Conservation (phyloP, 176 grass and related monocot species). For the Aegilops speltoides region DNA sequence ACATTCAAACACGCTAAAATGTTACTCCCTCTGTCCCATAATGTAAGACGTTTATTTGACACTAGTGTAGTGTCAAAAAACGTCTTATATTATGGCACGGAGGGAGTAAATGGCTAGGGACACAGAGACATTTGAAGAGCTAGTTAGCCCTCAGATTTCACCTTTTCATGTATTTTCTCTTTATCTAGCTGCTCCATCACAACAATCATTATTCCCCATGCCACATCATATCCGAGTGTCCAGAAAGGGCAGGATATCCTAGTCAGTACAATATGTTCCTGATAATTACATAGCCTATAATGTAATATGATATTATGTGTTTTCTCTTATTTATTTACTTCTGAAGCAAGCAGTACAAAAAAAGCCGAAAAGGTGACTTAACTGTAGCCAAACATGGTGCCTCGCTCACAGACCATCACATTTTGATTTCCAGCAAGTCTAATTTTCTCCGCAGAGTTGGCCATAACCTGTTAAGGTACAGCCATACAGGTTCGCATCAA, state of each 20-base stretch:
- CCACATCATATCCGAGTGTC: constrained; percentile 8
- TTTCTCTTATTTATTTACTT: not conserved
- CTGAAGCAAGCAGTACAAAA: not conserved
- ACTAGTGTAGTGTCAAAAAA: too few species aligned
- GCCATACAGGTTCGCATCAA: not conserved
- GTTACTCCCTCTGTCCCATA: too few species aligned
- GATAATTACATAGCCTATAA: not conserved
- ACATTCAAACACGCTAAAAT: not conserved
- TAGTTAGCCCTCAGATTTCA: not conserved
- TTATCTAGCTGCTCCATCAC: not conserved
- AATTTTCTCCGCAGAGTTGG: constrained; percentile 85
- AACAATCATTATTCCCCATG: constrained; percentile 9
- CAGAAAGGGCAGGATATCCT: not conserved
- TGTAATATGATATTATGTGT: not conserved
- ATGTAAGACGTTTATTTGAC: too few species aligned
- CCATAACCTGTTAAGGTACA: constrained; percentile 60
- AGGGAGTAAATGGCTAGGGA: not conserved
- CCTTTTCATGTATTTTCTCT: not conserved
- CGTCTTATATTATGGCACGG: too few species aligned
- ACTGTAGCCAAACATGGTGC: constrained; percentile 99
- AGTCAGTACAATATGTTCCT: not conserved
- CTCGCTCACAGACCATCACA: constrained; percentile 98
- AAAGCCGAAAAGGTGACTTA: constrained; percentile 42
- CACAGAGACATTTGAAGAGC: constrained; percentile 4
- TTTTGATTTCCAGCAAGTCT: constrained; percentile 92